Base-by-base conservation (phyloP, 257 asterid species). In the Solanum pimpinellifolium region DNA sequence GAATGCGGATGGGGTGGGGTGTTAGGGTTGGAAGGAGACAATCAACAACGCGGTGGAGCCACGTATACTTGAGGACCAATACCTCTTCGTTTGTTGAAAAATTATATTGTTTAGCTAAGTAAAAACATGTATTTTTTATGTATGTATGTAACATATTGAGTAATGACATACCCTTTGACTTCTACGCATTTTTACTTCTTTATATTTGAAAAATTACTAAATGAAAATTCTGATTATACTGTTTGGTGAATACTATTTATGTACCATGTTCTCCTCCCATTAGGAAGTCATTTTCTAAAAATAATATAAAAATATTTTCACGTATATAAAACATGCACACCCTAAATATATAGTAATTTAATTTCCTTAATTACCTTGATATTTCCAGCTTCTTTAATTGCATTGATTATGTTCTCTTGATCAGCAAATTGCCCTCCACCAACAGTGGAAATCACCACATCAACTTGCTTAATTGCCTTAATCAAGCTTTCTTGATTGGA, bases 321-420 rank as follows among this genome's bases (percentile, higher is more conserved):
- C 21, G 11, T 2, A 2, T 20, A 59, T n/a, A 59, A 7, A 20
- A 21, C 11, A 41, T 41, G 12, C 68, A 59, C 27, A 59, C 68
- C 27, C 68, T 59, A 62, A 62, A 62, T 62, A 29, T 23, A 9
- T 11, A 42, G 46, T 41, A 42, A 42, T 10, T 31, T 65, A 70
- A 80, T 16, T 11, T 33, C 59, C 85, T 85, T 33, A 33, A 33
- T 33, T 82, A 65, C 92, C 91, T 90, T 90, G 8, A 90, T 74
- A 82, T 82, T 87, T 39, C 92, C 93, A 16, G 89, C 92, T 86
- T 90, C 89, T 52, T 86, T 87, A 18, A 91, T 90, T 83, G 93
- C 93, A 2, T 86, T 72, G 56, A 86, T 80, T 31, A 90, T 89
- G 68, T 88, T 87, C 9, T 68, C 87, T 62, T 90, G 93, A 86